Percentiles rank a stretch among this genome's conserved stretches.
These are phyloP conservation scores for Escallonia rubra DNA, from an alignment of 129 eudicot species.

Conservation along the genomic window DNA sequence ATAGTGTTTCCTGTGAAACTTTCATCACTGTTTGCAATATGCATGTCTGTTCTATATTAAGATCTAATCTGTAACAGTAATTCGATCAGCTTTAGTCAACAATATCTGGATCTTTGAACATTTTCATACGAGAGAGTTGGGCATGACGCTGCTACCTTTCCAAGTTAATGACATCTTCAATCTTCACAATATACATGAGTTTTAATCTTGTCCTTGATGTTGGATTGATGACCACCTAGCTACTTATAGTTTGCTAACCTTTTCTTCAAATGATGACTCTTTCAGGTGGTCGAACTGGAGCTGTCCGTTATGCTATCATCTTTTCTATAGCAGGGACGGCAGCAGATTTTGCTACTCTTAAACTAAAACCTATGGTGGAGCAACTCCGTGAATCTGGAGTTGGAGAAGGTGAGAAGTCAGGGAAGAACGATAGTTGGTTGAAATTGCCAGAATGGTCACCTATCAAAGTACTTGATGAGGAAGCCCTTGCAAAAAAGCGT, in stretches of 20 bases:
- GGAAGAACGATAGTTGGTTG: slow-evolving; percentile 45
- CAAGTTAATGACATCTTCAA: too few relatives aligned
- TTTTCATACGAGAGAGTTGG: too few relatives aligned
- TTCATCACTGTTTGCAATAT: too few relatives aligned
- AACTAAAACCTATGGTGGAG: slow-evolving; percentile 34
- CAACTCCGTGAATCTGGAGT: slow-evolving; percentile 25
- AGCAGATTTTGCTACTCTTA: slow-evolving; percentile 57
- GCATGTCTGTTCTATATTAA: too few relatives aligned
- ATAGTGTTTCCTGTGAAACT: too few relatives aligned
- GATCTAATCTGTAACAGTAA: too few relatives aligned
- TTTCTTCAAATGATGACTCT: slow-evolving; percentile 1
- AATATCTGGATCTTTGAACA: too few relatives aligned
- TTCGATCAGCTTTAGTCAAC: too few relatives aligned
- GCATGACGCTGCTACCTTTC: too few relatives aligned
- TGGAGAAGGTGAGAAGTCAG: slow-evolving; percentile 9
- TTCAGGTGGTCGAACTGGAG: slow-evolving; percentile 71
- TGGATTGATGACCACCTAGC: too few relatives aligned
- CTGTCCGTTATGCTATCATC: slow-evolving; percentile 65
- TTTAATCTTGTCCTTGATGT: too few relatives aligned
- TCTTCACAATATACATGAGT: too few relatives aligned
- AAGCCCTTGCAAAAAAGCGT: slow-evolving; percentile 84
- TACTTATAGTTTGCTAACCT: not conserved
- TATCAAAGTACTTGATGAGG: slow-evolving; percentile 82
- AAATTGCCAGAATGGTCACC: slow-evolving; percentile 94
- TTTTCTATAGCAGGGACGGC: slow-evolving; percentile 85